Evolutionary conservation across 192 early-diverging fungal species (phyloP).

Genomic region (Ambispora gerdemannii): DNA sequence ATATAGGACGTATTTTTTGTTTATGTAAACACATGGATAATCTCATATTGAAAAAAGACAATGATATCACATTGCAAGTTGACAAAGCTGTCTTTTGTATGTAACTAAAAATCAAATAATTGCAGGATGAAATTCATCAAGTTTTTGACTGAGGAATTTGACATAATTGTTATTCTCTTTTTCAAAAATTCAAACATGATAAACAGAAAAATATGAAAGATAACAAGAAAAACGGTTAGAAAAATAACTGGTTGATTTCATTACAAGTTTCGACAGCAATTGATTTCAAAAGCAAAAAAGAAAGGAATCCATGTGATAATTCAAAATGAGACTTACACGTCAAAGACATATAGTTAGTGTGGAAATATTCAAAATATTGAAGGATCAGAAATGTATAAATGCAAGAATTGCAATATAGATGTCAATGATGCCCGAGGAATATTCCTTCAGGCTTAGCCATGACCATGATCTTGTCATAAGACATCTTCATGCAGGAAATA

Average conservation of each 20-base stretch:
- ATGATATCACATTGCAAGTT: background rate
- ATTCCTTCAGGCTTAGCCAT: no score
- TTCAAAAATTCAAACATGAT: background rate
- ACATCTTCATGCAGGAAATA: no score
- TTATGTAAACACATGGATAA: background rate
- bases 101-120: background rate
- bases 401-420: background rate
- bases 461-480: no score
- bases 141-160: no score
- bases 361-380: slow-evolving; percentile 12
- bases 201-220: background rate
- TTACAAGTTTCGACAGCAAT: background rate
- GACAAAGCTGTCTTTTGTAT: background rate
- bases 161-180: background rate
- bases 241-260: no score
- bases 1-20: background rate
- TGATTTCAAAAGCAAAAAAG: background rate
- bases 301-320: background rate
- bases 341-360: slow-evolving; percentile 1
- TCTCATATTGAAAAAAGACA: background rate
- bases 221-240: background rate
- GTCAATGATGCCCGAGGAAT: no score
- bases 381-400: slow-evolving; percentile 3
- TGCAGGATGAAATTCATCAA: background rate
- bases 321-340: background rate